These are phyloP conservation scores for Pachyrhizus erosus DNA, from an alignment of 306 rosid genomes.

Conservation along the genomic window DNA sequence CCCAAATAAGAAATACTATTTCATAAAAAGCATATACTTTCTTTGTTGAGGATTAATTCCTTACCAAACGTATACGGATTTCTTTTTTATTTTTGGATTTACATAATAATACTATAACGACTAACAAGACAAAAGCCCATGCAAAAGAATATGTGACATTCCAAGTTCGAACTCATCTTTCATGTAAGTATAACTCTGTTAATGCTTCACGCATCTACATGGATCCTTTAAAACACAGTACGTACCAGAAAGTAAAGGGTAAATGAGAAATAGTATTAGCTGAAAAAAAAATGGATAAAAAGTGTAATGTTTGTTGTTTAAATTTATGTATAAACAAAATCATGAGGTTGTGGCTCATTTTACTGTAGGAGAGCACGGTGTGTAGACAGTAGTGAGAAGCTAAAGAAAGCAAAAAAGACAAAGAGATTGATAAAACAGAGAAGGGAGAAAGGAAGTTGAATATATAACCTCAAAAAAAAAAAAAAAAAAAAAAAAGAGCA, in stretches of 20 bases:
- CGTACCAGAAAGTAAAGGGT: not conserved
- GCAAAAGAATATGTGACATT: conserved; percentile 13
- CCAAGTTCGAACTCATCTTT: not conserved
- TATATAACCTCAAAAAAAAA: conserved; percentile 38
- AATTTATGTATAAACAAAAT: not conserved
- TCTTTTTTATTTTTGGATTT: not conserved
- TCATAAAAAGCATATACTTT: no score
- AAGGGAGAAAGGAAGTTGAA: conserved; percentile 32
- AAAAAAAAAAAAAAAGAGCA: conserved; percentile 32
- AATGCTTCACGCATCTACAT: not conserved
- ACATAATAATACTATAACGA: no score
- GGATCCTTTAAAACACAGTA: not conserved
- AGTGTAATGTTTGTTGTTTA: not conserved
- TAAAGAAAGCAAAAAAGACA: conserved; percentile 29
- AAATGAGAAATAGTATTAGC: not conserved
- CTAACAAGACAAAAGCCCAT: not conserved
- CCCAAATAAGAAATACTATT: not conserved
- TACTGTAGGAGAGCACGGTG: not conserved
- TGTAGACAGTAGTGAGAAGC: not conserved
- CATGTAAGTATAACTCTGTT: not conserved
- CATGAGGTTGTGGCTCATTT: not conserved
- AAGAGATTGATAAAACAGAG: not conserved
- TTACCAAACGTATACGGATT: not conserved
- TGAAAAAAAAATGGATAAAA: not conserved
- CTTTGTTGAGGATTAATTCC: no score